A percentile compares a stretch with the other conserved stretches of the same genome.
Conservation (phyloP, 371 early-diverging fungal genomes). For the Dinochytrium kinnereticum region DNA sequence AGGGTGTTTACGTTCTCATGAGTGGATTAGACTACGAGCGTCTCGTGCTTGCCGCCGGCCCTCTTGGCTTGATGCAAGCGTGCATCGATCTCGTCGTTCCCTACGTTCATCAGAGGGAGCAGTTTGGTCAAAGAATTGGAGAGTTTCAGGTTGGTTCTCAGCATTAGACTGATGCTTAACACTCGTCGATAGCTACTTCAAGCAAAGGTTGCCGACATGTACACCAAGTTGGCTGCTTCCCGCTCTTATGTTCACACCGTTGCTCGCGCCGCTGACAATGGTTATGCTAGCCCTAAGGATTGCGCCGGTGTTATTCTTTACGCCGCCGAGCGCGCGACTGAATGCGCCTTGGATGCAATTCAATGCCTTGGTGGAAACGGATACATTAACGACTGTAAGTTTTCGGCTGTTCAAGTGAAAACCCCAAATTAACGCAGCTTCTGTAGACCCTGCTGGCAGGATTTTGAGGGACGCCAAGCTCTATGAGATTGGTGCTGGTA, state of each 20-base stretch:
- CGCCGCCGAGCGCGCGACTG: slow-evolving; percentile 95
- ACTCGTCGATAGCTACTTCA: slow-evolving; percentile 71
- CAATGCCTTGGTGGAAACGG: slow-evolving; percentile 96
- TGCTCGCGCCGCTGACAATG: slow-evolving; percentile 84
- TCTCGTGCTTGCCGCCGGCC: slow-evolving; percentile 92
- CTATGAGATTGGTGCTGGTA: slow-evolving; percentile 98
- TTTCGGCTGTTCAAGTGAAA: not conserved
- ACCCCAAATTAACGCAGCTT: not conserved
- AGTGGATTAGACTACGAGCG: slow-evolving; percentile 93
- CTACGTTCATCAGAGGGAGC: slow-evolving; percentile 89
- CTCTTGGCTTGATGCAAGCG: slow-evolving; percentile 93
- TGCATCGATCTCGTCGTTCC: slow-evolving; percentile 83
- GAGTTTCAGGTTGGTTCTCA: slow-evolving; percentile 75
- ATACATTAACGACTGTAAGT: slow-evolving; percentile 87
- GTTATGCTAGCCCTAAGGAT: slow-evolving; percentile 77
- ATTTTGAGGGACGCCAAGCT: slow-evolving; percentile 95
- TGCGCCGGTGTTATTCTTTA: slow-evolving; percentile 97
- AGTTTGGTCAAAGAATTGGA: slow-evolving; percentile 87
- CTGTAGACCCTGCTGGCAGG: slow-evolving; percentile 73
- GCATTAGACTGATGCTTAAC: not conserved
- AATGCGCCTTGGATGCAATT: slow-evolving; percentile 93
- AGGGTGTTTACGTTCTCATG: slow-evolving; percentile 98
- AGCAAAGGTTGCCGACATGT: slow-evolving; percentile 97
- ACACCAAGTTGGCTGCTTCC: slow-evolving; percentile 91
- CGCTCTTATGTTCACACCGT: slow-evolving; percentile 93